phyloP scores from a whole-genome alignment of 805 yeast genomes.

The Cyberlindnera veronae region DNA sequence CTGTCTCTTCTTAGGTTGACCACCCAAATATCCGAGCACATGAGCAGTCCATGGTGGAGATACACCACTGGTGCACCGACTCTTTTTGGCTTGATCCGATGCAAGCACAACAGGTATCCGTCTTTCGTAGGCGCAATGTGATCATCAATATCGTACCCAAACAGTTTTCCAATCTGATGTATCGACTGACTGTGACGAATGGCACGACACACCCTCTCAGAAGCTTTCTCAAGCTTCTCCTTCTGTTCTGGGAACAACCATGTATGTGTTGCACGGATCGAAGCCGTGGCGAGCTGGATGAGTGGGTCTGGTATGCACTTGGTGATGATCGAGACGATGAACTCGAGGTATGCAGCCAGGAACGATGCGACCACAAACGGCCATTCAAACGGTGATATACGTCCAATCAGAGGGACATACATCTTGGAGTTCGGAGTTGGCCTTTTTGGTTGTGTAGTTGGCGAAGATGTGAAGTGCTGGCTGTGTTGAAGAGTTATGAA shows the following conservation, averaged over 20 bases:
- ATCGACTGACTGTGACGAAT: conserved; percentile 50
- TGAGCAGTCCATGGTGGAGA: conserved; percentile 87
- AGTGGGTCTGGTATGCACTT: conserved; percentile 42
- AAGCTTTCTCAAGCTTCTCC: conserved; percentile 14
- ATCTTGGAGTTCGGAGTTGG: conserved; percentile 2
- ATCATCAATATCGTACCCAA: conserved; percentile 70
- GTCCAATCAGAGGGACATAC: conserved; percentile 40
- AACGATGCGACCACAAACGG: conserved; percentile 43
- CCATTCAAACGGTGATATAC: conserved; percentile 48
- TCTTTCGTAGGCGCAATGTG: conserved; percentile 77
- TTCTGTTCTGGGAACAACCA: conserved; percentile 15
- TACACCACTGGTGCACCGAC: conserved; percentile 53
- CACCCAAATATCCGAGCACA: conserved; percentile 85
- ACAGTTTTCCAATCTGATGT: conserved; percentile 60
- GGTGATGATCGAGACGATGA: conserved; percentile 42
- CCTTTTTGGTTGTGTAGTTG: not conserved
- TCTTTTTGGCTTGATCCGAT: conserved; percentile 51
- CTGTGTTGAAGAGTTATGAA: not conserved
- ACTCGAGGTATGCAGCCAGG: conserved; percentile 47
- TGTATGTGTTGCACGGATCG: conserved; percentile 22
- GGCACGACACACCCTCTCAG: conserved; percentile 6
- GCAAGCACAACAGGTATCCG: conserved; percentile 71
- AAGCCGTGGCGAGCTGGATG: conserved; percentile 34
- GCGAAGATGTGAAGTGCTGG: not conserved
- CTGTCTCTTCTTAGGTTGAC: conserved; percentile 43